phyloP scores from a whole-genome alignment of 2,329 filamentous ascomycete species.

The Aspergillus transmontanensis region DNA sequence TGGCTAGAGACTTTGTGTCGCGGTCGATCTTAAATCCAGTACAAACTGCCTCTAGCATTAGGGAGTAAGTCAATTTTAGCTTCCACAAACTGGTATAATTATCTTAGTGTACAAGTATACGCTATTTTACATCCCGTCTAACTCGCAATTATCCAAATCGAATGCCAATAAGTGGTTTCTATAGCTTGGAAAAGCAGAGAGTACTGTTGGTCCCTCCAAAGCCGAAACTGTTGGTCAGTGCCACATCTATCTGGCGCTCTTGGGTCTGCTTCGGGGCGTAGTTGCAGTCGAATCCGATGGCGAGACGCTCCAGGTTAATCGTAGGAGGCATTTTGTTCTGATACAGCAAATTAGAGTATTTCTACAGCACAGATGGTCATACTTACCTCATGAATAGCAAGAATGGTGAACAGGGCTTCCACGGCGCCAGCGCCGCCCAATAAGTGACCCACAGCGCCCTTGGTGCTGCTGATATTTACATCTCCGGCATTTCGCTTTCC shows the following conservation, averaged over 20 bases:
- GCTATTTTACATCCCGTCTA: neutral
- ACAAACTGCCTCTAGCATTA: neutral
- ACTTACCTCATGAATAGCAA: slow-evolving; percentile 76
- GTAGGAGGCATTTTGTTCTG: slow-evolving; percentile 84
- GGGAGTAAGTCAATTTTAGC: too few species aligned
- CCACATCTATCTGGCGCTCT: slow-evolving; percentile 69
- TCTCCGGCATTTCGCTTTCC: slow-evolving; percentile 63
- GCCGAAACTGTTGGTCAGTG: slow-evolving; percentile 92
- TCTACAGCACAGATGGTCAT: neutral
- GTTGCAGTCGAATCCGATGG: slow-evolving; percentile 75
- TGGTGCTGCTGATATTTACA: slow-evolving; percentile 88
- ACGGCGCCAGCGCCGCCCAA: slow-evolving; percentile 89
- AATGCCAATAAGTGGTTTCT: neutral
- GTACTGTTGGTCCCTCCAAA: slow-evolving; percentile 97
- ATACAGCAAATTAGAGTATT: neutral
- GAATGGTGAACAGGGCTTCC: slow-evolving; percentile 81
- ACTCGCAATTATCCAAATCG: neutral
- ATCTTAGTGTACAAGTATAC: neutral
- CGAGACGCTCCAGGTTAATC: slow-evolving; percentile 72
- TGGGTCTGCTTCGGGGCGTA: slow-evolving; percentile 77
- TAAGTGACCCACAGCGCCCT: slow-evolving; percentile 88
- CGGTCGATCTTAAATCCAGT: neutral
- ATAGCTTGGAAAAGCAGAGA: slow-evolving; percentile 65
- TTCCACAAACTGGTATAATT: neutral
- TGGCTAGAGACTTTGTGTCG: neutral